These are phyloP conservation scores for Exutisphaerella laricina DNA, from an alignment of 2,329 filamentous ascomycete species.

Conservation along the genomic window DNA sequence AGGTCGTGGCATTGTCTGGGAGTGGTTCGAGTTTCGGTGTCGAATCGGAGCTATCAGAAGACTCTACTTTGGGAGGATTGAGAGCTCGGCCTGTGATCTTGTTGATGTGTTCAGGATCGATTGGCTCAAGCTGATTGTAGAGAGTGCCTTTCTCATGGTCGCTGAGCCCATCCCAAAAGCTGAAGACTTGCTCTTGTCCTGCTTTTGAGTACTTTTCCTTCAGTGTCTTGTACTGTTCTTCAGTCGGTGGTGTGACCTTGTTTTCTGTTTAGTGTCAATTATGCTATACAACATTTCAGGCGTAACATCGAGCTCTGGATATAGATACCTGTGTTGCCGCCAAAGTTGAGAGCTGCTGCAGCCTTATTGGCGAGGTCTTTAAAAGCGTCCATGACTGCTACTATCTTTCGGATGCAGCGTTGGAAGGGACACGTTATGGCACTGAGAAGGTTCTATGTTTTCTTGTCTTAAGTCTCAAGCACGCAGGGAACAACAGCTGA, in stretches of 20 bases:
- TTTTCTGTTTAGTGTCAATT: conserved; percentile 26
- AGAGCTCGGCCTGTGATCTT: conserved; percentile 76
- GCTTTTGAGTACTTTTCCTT: conserved; percentile 68
- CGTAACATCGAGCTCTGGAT: no score
- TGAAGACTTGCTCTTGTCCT: conserved; percentile 74
- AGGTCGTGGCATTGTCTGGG: conserved; percentile 78
- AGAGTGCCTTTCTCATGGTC: conserved; percentile 68
- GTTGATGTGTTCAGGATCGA: conserved; percentile 85
- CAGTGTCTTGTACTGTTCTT: conserved; percentile 62
- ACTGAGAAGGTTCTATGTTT: no score
- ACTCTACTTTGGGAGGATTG: conserved; percentile 62
- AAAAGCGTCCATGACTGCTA: conserved; percentile 22
- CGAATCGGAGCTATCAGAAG: conserved; percentile 38
- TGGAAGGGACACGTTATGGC: no score
- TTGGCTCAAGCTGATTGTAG: conserved; percentile 72
- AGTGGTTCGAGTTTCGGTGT: conserved; percentile 70
- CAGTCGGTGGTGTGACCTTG: conserved; percentile 50
- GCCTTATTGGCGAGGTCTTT: conserved; percentile 21
- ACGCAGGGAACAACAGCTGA: no score
- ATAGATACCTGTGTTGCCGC: conserved; percentile 15
- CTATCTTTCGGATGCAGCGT: no score
- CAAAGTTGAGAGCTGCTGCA: conserved; percentile 19
- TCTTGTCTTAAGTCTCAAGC: no score
- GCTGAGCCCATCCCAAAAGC: conserved; percentile 77
- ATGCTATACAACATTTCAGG: no score